phyloP scores from a whole-genome alignment of 805 yeast genomes.

The Ogataea neopini region DNA sequence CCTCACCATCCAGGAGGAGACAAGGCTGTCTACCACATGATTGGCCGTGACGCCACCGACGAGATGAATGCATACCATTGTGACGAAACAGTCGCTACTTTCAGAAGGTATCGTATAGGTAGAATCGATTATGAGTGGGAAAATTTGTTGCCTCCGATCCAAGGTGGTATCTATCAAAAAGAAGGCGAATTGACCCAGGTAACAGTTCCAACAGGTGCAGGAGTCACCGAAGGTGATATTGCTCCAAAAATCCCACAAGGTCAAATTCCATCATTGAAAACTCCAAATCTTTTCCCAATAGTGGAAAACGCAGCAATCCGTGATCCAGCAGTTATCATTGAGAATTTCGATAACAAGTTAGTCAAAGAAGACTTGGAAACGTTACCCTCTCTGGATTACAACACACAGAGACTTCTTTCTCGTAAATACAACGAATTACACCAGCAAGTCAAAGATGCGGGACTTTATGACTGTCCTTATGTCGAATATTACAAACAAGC shows the following conservation, averaged over 20 bases:
- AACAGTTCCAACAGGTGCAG: not conserved
- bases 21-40: constrained; percentile 77
- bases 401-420: constrained; percentile 61
- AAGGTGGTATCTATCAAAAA: constrained; percentile 61
- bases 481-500: constrained; percentile 71
- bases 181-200: constrained; percentile 3
- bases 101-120: constrained; percentile 67
- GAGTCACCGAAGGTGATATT: constrained; percentile 42
- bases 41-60: constrained; percentile 88
- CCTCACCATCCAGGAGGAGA: constrained; percentile 86
- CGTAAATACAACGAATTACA: constrained; percentile 63
- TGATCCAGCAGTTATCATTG: constrained; percentile 56
- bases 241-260: constrained; percentile 55
- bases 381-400: constrained; percentile 66
- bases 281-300: constrained; percentile 39
- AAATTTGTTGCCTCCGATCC: constrained; percentile 83
- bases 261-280: constrained; percentile 40
- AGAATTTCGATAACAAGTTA: constrained; percentile 57
- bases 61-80: constrained; percentile 86
- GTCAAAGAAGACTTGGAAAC: constrained; percentile 55
- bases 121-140: constrained; percentile 63
- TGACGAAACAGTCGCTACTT: constrained; percentile 52
- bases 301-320: constrained; percentile 36
- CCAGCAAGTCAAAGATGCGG: constrained; percentile 50
- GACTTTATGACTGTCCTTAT: constrained; percentile 73